Evolutionary conservation across 352 stramenopile species (phyloP).

Genomic region (Pythium brassicae): DNA sequence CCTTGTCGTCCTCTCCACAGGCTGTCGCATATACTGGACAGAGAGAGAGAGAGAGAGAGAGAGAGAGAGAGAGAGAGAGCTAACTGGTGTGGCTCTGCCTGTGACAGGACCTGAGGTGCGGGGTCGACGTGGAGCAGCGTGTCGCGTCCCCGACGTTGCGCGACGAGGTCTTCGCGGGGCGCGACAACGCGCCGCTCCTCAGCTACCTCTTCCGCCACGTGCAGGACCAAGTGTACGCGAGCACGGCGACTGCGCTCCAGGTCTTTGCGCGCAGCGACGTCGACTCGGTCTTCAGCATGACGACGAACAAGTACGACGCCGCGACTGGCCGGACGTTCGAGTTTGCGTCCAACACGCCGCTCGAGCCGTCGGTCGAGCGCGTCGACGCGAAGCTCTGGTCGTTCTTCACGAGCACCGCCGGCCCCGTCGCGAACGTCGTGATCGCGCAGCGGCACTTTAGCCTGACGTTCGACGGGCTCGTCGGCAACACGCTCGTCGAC

Average conservation of each 20-base stretch:
- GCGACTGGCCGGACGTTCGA: neutral
- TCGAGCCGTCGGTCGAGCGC: neutral
- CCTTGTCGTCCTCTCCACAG: no score
- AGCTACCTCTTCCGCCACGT: conserved; percentile 1
- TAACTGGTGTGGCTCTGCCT: no score
- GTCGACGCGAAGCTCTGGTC: conserved; percentile 3
- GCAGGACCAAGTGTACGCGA: neutral
- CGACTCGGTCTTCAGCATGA: conserved; percentile 7
- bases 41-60: no score
- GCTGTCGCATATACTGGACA: no score
- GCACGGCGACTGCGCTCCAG: neutral
- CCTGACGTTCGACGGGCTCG: neutral
- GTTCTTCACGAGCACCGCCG: neutral
- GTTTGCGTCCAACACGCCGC: conserved; percentile 5
- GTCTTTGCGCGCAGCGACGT: neutral
- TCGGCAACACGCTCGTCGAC: neutral
- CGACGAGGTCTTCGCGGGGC: neutral
- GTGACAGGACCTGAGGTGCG: conserved; percentile 2
- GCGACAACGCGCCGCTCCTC: neutral
- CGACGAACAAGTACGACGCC: neutral
- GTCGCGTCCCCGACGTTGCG: no score
- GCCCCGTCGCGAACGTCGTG: no score
- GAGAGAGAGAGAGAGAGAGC: no score
- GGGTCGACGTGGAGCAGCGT: neutral
- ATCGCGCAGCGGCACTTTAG: no score